A percentile compares a stretch with the other conserved stretches of the same genome.
Evolutionary conservation across 225 moss, liverwort and hornwort genomes (phyloP).

Genomic region (Rhytidiadelphus loreus): DNA sequence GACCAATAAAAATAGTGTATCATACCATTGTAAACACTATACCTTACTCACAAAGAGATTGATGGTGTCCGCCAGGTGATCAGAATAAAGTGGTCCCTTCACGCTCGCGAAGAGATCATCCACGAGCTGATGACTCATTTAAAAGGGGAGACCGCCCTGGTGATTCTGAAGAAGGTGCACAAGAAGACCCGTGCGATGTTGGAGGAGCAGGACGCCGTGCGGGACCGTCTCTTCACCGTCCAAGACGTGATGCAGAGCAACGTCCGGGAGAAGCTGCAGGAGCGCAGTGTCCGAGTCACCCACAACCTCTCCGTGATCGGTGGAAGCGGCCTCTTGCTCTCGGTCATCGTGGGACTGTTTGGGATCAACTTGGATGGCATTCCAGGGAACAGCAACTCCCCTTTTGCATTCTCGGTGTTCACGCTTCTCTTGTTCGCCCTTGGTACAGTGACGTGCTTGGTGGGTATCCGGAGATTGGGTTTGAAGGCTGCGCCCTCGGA

Average conservation of each 20-base stretch:
- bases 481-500: slow-evolving; percentile 51
- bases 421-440: slow-evolving; percentile 9
- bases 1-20: background rate
- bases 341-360: slow-evolving; percentile 70
- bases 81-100: slow-evolving; percentile 89
- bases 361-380: slow-evolving; percentile 93
- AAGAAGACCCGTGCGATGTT: slow-evolving; percentile 74
- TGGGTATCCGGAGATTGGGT: slow-evolving; percentile 58
- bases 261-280: slow-evolving; percentile 68
- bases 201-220: slow-evolving; percentile 72
- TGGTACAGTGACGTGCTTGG: slow-evolving; percentile 26
- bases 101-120: slow-evolving; percentile 89
- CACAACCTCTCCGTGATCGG: slow-evolving; percentile 88
- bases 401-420: slow-evolving; percentile 51
- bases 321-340: slow-evolving; percentile 69
- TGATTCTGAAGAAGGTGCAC: slow-evolving; percentile 30
- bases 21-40: background rate
- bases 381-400: slow-evolving; percentile 34
- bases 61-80: slow-evolving; percentile 41
- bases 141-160: slow-evolving; percentile 25
- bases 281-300: slow-evolving; percentile 69
- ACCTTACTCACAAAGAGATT: background rate
- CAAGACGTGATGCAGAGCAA: slow-evolving; percentile 93
- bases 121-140: slow-evolving; percentile 72
- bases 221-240: slow-evolving; percentile 78